Conservation (phyloP, 129 eudicot genomes). For the Flaveria sonorensis region DNA sequence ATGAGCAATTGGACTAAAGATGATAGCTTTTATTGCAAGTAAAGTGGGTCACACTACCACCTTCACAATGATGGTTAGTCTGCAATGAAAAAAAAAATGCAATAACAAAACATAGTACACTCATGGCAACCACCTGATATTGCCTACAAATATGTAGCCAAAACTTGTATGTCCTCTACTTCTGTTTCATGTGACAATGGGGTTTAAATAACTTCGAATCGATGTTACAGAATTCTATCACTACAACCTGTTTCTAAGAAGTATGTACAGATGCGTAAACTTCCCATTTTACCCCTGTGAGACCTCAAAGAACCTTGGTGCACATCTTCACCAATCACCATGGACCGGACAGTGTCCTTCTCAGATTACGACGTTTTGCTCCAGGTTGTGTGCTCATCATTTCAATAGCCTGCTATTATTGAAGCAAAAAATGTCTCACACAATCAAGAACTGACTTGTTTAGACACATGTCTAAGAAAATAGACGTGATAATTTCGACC, state of each 20-base stretch:
- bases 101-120: constrained; percentile 2
- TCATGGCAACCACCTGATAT: constrained; percentile 14
- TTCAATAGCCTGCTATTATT: constrained; percentile 58
- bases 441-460: background rate
- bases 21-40: background rate
- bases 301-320: background rate
- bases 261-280: constrained; percentile 22
- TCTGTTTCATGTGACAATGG: constrained; percentile 28
- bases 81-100: background rate
- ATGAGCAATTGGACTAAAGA: background rate
- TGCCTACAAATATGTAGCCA: constrained; percentile 16
- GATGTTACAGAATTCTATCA: constrained; percentile 28
- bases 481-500: background rate
- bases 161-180: constrained; percentile 17
- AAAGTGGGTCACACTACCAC: background rate
- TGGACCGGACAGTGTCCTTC: constrained; percentile 84
- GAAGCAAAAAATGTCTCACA: background rate
- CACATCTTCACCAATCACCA: constrained; percentile 81
- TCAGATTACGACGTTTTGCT: constrained; percentile 54
- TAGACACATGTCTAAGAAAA: background rate
- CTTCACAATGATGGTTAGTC: constrained; percentile 1
- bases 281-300: background rate
- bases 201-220: constrained; percentile 11
- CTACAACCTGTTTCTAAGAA: constrained; percentile 34
- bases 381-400: constrained; percentile 63